Percentiles rank a stretch among this genome's conserved stretches.
Evolutionary conservation across 768 basidiomycete genomes (phyloP).

Genomic region (Sarcodon aspratus): DNA sequence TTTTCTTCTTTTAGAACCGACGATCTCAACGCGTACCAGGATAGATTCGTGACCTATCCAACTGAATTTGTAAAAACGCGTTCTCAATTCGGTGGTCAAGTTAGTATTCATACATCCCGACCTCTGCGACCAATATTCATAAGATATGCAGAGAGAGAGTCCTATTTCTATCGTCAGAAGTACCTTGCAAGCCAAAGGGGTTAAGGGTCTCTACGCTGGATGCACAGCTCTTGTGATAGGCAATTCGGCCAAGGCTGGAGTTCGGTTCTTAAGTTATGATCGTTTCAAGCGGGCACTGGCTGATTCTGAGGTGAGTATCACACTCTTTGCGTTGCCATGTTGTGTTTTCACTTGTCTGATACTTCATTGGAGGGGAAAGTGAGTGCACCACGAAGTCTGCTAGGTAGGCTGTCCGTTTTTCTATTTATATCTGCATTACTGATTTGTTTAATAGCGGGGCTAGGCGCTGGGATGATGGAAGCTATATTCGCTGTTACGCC

Average conservation of each 20-base stretch:
- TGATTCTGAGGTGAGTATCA: constrained; percentile 58
- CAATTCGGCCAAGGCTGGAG: constrained; percentile 90
- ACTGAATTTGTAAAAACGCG: constrained; percentile 92
- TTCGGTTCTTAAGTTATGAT: constrained; percentile 92
- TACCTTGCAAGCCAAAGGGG: constrained; percentile 65
- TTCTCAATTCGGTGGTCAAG: constrained; percentile 82
- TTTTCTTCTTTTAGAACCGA: constrained; percentile 14
- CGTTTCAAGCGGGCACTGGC: constrained; percentile 78
- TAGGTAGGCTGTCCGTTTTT: constrained; percentile 36
- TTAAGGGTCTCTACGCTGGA: constrained; percentile 87
- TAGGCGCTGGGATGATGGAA: constrained; percentile 86
- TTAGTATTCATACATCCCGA: constrained; percentile 12
- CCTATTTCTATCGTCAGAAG: constrained; percentile 65
- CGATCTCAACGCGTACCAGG: constrained; percentile 20
- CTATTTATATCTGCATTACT: neutral
- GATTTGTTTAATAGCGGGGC: constrained; percentile 38
- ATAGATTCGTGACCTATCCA: constrained; percentile 77
- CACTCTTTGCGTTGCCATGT: neutral
- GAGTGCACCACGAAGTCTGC: constrained; percentile 70
- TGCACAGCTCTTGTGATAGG: constrained; percentile 79
- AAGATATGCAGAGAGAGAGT: constrained; percentile 38
- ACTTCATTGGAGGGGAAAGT: constrained; percentile 66
- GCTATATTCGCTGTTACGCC: constrained; percentile 93
- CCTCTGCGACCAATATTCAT: neutral
- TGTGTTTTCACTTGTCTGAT: constrained; percentile 1